A percentile compares a stretch with the other conserved stretches of the same genome.
Evolutionary conservation across 2,329 filamentous ascomycete species (phyloP).

Genomic region (Incumbomyces delicatus): DNA sequence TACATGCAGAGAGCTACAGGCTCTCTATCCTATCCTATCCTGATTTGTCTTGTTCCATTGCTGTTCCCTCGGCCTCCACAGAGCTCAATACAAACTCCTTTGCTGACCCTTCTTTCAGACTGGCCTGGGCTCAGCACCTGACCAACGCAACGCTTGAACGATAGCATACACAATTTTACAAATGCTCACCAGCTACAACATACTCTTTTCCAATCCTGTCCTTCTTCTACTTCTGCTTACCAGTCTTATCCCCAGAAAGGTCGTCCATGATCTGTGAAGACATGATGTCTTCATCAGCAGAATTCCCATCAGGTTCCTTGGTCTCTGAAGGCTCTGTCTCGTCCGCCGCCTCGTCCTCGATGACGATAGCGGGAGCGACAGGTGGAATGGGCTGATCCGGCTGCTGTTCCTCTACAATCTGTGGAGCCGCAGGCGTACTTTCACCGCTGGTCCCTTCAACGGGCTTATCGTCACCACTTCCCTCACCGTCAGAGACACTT

Average conservation of each 20-base stretch:
- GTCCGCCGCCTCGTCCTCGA: neutral
- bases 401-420: neutral
- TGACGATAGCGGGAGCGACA: neutral
- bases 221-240: neutral
- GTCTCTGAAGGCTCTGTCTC: neutral
- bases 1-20: no score
- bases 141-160: neutral
- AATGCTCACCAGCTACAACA: no score
- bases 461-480: neutral
- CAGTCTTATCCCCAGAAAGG: slow-evolving; percentile 1
- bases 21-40: no score
- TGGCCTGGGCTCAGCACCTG: slow-evolving; percentile 2
- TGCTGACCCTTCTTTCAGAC: neutral
- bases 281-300: neutral
- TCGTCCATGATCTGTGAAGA: slow-evolving; percentile 1
- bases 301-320: neutral
- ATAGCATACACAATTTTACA: neutral
- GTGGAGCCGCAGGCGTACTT: neutral
- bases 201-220: no score
- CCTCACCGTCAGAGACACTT: neutral
- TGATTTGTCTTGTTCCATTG: no score
- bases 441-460: neutral
- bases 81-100: neutral
- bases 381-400: neutral
- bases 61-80: no score